Percentiles rank a stretch among this genome's conserved stretches.
Conservation (phyloP, 768 basidiomycete genomes). For the Trametes coccinea region DNA sequence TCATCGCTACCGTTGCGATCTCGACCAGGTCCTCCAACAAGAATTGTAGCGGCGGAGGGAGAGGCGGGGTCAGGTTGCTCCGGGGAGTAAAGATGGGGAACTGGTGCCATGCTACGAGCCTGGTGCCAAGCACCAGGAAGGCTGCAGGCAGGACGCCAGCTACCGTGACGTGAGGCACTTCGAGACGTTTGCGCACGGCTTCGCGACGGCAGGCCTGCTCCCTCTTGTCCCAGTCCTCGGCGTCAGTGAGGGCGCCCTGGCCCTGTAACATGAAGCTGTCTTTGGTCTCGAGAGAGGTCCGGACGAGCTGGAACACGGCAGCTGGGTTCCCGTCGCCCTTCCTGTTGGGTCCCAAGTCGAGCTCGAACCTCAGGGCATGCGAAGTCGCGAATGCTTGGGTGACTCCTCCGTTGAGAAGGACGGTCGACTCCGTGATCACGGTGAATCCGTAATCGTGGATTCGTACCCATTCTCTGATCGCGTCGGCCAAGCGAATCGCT, state of each 20-base stretch:
- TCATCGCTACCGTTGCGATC: not conserved
- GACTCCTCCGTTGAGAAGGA: not conserved
- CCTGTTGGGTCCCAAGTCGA: not conserved
- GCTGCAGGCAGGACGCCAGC: not conserved
- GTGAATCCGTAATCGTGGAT: slow-evolving; percentile 2
- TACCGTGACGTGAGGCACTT: not conserved
- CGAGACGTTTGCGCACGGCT: too few species aligned
- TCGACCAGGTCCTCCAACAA: not conserved
- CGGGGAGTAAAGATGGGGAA: not conserved
- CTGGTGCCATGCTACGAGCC: not conserved
- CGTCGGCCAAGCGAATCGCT: not conserved
- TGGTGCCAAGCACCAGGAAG: not conserved
- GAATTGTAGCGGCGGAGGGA: too few species aligned
- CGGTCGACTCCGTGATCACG: not conserved
- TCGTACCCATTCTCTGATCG: slow-evolving; percentile 3
- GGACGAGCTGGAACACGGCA: not conserved
- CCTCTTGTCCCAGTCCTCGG: too few species aligned
- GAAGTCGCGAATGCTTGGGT: not conserved
- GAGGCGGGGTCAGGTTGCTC: not conserved
- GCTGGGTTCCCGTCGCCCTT: not conserved
- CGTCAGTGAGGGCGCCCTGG: too few species aligned
- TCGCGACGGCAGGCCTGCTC: too few species aligned
- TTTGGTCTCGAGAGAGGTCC: not conserved
- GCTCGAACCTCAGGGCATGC: not conserved
- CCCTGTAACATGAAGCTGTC: not conserved